Base-by-base conservation (phyloP, 2,329 filamentous ascomycete species). In the Paracoccidioides brasiliensis region DNA sequence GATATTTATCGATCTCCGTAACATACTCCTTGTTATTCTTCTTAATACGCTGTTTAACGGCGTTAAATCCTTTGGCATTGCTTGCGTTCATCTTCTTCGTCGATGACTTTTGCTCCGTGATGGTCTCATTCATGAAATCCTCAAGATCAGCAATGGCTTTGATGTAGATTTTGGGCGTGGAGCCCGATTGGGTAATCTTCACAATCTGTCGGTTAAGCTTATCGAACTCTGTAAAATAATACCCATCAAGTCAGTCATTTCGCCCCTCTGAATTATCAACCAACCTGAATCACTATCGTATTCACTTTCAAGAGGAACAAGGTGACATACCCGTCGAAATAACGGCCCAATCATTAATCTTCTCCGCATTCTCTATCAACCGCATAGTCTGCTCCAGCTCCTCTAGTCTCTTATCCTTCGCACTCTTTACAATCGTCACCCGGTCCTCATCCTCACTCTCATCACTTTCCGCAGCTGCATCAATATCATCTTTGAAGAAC, bases 71-170 rank as follows among this genome's bases (percentile, higher is more conserved):
- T 74, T 90, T 88, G 62, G 90, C 86, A 69, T 91, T 94, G 68
- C 85, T 93, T 59, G 90, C 90, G 76, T 95, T 98, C 90, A 97
- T 95, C 81, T 96, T 97, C 83, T 96, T 96, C 60, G 85, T 83
- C 2, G 88, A 87, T 63, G 94, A 87, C 79, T 98, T 98, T 70
- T 95, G 88, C 80, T 96, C 96, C 66, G 90, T 83, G 62, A 95
- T 81, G 30, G 90, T 85, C 78, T 98, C 94, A 69, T 90, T 90
- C 80, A 96, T 87, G 69, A 86, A 83, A 66, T 95, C 90, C 76
- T 98, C 93, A 61, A 98, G 79, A 69, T 98, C 91, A 65, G 91
- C 86, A 62, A 97, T 82, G 63, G 86, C 85, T 77, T 93, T 90
- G 74, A 98, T 84, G 75, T 96, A 98, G 60, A 86, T 74, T 78